Base-by-base conservation (phyloP, 2,329 filamentous ascomycete genomes). In the Ustulina deusta region DNA sequence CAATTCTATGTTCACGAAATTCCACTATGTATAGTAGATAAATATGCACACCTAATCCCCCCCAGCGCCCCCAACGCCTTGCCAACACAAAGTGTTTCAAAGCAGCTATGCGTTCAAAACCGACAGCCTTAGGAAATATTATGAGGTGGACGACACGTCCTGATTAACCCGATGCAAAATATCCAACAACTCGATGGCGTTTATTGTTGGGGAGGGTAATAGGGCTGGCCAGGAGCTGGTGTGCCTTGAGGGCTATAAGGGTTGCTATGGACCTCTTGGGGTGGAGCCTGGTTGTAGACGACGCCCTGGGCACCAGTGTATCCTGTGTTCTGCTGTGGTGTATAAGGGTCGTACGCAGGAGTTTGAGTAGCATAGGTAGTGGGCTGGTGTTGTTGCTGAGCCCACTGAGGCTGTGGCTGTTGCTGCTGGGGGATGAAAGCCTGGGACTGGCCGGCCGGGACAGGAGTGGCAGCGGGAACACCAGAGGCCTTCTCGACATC, bases 401-500 rank as follows among this genome's bases (percentile, higher is more conserved):
- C 44, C 61, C 59, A 63, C 29, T 71, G 62, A 27, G 54, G 70
- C 22, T 75, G 71, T 42, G 72, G 71, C 36, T 74, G 70, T 27
- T 69, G 64, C n/a, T 72, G 72, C 44, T 75, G 69, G 54, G 64
- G 36, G 20, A 69, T 57, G 10, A 71, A 66, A 17, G 72, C 64
- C 29, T 75, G 71, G 34, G 69, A 49, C 20, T 75, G 71, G 59
- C 58, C 55, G 6, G 38, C 40, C 38, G 46, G 34, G 15, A 36
- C 49, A 6, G 49, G 38, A 25, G 52, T 49, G 10, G 63, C 27
- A 32, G 60, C 49, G 20, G 59, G 27, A 29, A 11, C 36, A 2
- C 52, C 69, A 10, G 60, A 36, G 22, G 55, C 51, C 69, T 77
- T 77, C 69, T 77, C 74, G 20, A 70, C 68, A 44, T 77, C 76